A percentile compares a stretch with the other conserved stretches of the same genome.
These are phyloP conservation scores for Cryptosporidium parvum DNA, from an alignment of 169 alveolate genomes.

Conservation along the genomic window DNA sequence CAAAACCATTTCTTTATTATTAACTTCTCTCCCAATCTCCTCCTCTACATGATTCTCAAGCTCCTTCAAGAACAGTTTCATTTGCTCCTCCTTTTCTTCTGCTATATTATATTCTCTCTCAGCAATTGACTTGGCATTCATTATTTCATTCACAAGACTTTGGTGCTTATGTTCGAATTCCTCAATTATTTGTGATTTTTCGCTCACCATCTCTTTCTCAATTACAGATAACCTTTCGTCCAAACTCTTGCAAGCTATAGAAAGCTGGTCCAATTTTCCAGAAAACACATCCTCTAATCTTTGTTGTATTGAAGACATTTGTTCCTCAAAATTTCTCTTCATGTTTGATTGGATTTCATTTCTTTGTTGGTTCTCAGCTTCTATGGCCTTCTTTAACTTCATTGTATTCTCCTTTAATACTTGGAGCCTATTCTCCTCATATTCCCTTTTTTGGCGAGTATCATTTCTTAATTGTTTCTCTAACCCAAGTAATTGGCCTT, in stretches of 20 bases:
- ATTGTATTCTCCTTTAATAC: slow-evolving; percentile 56
- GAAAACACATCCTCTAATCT: slow-evolving; percentile 48
- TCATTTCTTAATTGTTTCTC: slow-evolving; percentile 72
- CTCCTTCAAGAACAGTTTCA: slow-evolving; percentile 49
- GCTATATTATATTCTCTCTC: slow-evolving; percentile 72
- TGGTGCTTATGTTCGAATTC: slow-evolving; percentile 66
- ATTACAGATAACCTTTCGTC: slow-evolving; percentile 52
- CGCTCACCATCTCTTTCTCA: slow-evolving; percentile 55
- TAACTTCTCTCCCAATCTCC: slow-evolving; percentile 45
- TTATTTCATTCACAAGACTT: slow-evolving; percentile 51
- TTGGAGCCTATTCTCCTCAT: slow-evolving; percentile 65
- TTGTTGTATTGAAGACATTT: slow-evolving; percentile 37
- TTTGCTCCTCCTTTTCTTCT: slow-evolving; percentile 71
- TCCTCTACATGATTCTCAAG: slow-evolving; percentile 58
- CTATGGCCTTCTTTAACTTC: slow-evolving; percentile 63
- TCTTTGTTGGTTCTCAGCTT: slow-evolving; percentile 64
- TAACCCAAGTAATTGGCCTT: slow-evolving; percentile 65
- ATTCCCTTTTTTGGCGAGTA: slow-evolving; percentile 74
- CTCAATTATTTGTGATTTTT: slow-evolving; percentile 41
- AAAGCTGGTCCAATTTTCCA: slow-evolving; percentile 74
- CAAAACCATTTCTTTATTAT: slow-evolving; percentile 23
- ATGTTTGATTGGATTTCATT: slow-evolving; percentile 28
- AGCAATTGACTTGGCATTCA: slow-evolving; percentile 71
- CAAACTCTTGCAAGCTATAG: slow-evolving; percentile 65
- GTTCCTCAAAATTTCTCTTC: slow-evolving; percentile 59